Evolutionary conservation across 805 yeast species (phyloP).

Genomic region (Pichia nakasei): DNA sequence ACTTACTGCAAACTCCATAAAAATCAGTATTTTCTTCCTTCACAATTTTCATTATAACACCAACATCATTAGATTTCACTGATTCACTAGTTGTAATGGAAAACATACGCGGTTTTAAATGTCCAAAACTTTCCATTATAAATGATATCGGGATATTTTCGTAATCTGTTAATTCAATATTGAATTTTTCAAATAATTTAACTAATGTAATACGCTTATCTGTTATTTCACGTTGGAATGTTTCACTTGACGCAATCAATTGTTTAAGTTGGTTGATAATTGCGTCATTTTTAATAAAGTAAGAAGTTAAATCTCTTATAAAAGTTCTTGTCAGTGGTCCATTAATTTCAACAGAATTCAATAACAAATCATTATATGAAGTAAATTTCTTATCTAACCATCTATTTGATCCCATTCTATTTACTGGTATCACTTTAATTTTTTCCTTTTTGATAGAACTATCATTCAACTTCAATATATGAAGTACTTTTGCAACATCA

Average conservation of each 20-base stretch:
- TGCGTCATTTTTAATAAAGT: conserved; percentile 18
- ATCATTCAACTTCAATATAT: conserved; percentile 46
- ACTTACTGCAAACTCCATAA: conserved; percentile 80
- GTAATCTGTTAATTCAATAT: conserved; percentile 53
- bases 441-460: conserved; percentile 25
- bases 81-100: conserved; percentile 81
- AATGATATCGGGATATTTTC: conserved; percentile 67
- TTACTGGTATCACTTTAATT: conserved; percentile 54
- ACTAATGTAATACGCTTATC: conserved; percentile 53
- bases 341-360: conserved; percentile 74
- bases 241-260: conserved; percentile 26
- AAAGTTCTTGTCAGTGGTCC: conserved; percentile 82
- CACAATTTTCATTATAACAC: conserved; percentile 82
- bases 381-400: conserved; percentile 28
- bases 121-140: conserved; percentile 67
- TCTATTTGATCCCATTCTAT: conserved; percentile 43
- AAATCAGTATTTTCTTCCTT: conserved; percentile 32
- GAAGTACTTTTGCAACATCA: conserved; percentile 53
- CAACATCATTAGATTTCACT: conserved; percentile 50
- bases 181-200: conserved; percentile 51
- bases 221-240: conserved; percentile 54
- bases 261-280: background rate
- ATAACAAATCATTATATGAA: conserved; percentile 66
- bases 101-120: conserved; percentile 81
- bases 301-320: conserved; percentile 24